Conservation (phyloP, 768 basidiomycete species). For the Strobilomyces echinocephalus region DNA sequence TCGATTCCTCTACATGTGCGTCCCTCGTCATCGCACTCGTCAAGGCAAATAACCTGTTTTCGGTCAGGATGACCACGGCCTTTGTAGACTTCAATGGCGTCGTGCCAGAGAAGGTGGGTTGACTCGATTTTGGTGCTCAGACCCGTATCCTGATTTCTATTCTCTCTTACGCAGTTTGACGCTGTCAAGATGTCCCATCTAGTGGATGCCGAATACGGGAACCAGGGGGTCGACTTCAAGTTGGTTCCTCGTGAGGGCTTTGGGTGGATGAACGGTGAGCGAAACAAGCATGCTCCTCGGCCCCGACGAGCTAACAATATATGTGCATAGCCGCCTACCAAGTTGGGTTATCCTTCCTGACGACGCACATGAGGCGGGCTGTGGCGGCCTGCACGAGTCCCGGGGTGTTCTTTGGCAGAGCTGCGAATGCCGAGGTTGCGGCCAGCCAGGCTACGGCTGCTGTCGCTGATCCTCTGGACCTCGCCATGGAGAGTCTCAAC, state of each 20-base stretch:
- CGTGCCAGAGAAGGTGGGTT: conserved; percentile 84
- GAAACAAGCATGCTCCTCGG: not conserved
- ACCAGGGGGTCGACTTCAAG: conserved; percentile 96
- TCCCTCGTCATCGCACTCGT: conserved; percentile 39
- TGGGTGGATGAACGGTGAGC: conserved; percentile 94
- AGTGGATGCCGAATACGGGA: conserved; percentile 96
- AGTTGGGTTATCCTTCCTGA: conserved; percentile 92
- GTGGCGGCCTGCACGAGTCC: conserved; percentile 93
- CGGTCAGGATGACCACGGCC: conserved; percentile 80
- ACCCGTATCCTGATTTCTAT: not conserved
- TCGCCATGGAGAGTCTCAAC: conserved; percentile 57
- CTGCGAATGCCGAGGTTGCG: conserved; percentile 31
- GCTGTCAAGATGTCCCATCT: conserved; percentile 93
- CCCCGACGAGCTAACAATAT: conserved; percentile 1
- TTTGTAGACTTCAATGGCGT: conserved; percentile 98
- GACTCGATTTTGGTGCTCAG: not conserved
- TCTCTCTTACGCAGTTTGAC: conserved; percentile 59
- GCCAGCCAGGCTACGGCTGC: conserved; percentile 34
- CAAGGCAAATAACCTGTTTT: conserved; percentile 1
- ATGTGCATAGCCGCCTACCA: conserved; percentile 76
- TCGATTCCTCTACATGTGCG: conserved; percentile 99
- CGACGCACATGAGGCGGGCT: conserved; percentile 90
- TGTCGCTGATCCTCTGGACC: conserved; percentile 52
- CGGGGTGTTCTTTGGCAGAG: conserved; percentile 76
- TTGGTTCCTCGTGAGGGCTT: conserved; percentile 97